phyloP scores from a whole-genome alignment of 176 grass and related monocot genomes.

The Microstegium vimineum region DNA sequence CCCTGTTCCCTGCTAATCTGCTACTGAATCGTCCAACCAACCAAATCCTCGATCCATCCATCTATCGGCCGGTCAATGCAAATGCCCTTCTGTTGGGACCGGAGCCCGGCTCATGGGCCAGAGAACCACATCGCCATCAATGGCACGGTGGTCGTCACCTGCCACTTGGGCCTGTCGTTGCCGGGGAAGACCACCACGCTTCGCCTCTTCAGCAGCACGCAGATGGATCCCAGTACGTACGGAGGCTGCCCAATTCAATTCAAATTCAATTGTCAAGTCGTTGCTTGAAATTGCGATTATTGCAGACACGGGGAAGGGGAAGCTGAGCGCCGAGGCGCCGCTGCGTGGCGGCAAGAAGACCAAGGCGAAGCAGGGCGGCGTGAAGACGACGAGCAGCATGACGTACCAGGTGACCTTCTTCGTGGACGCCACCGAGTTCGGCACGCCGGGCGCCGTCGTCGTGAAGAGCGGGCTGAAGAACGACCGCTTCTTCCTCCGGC shows the following conservation, averaged over 20 bases:
- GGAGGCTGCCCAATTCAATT: background rate
- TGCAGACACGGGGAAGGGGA: slow-evolving; percentile 61
- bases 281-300: too few species aligned
- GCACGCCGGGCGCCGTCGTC: slow-evolving; percentile 56
- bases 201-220: slow-evolving; percentile 64
- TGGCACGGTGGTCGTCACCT: slow-evolving; percentile 61
- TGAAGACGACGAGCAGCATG: slow-evolving; percentile 33
- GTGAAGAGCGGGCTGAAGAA: slow-evolving; percentile 48
- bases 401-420: slow-evolving; percentile 53
- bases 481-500: slow-evolving; percentile 70
- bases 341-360: slow-evolving; percentile 56
- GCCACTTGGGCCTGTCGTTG: slow-evolving; percentile 20
- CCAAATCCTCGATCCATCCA: too few species aligned
- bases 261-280: too few species aligned
- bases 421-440: slow-evolving; percentile 49
- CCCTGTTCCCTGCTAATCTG: too few species aligned
- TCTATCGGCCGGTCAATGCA: background rate
- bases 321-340: slow-evolving; percentile 46
- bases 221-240: slow-evolving; percentile 55
- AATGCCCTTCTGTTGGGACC: slow-evolving; percentile 46
- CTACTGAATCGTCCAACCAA: too few species aligned
- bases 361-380: slow-evolving; percentile 54
- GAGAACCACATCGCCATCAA: slow-evolving; percentile 33
- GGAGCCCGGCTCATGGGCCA: background rate
- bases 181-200: slow-evolving; percentile 59